A percentile compares a stretch with the other conserved stretches of the same genome.
These are phyloP conservation scores for Immersiella caudata DNA, from an alignment of 495 filamentous ascomycete genomes.

Conservation along the genomic window DNA sequence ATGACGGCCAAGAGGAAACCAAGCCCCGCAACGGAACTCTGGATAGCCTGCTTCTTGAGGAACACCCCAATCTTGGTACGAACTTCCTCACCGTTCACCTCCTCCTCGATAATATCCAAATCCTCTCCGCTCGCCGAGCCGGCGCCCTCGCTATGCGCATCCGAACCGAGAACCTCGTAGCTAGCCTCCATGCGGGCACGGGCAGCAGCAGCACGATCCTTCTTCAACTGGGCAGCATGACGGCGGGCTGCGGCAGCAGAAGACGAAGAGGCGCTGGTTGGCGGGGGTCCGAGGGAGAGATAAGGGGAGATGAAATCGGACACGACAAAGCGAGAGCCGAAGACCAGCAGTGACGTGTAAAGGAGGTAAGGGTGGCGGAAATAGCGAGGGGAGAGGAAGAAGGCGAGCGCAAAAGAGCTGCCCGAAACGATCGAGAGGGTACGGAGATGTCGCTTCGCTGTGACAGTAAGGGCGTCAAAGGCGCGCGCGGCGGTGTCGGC, in stretches of 20 bases:
- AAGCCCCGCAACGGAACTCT: slow-evolving; percentile 62
- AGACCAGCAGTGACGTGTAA: slow-evolving; percentile 68
- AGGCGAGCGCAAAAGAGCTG: slow-evolving; percentile 71
- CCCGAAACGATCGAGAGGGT: slow-evolving; percentile 63
- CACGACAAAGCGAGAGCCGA: slow-evolving; percentile 54
- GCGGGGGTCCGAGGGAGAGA: slow-evolving; percentile 45
- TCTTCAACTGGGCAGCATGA: slow-evolving; percentile 25
- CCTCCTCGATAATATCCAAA: slow-evolving; percentile 36
- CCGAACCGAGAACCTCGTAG: slow-evolving; percentile 65
- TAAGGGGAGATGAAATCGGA: slow-evolving; percentile 59
- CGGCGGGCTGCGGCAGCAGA: slow-evolving; percentile 28
- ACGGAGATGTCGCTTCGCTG: slow-evolving; percentile 61
- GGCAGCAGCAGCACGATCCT: slow-evolving; percentile 27
- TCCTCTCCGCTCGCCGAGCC: slow-evolving; percentile 49
- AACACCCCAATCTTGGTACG: slow-evolving; percentile 69
- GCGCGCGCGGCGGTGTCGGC: slow-evolving; percentile 66
- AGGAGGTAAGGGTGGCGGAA: slow-evolving; percentile 82
- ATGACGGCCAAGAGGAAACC: slow-evolving; percentile 77
- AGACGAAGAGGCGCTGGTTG: slow-evolving; percentile 17
- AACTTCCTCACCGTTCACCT: slow-evolving; percentile 80
- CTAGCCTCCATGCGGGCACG: slow-evolving; percentile 55
- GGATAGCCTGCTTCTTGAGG: slow-evolving; percentile 60
- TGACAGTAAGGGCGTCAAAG: slow-evolving; percentile 62
- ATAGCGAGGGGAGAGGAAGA: slow-evolving; percentile 66
- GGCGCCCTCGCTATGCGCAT: slow-evolving; percentile 47